These are phyloP conservation scores for Wickerhamomyces sp. DNA, from an alignment of 1,139 yeast species.

Conservation along the genomic window DNA sequence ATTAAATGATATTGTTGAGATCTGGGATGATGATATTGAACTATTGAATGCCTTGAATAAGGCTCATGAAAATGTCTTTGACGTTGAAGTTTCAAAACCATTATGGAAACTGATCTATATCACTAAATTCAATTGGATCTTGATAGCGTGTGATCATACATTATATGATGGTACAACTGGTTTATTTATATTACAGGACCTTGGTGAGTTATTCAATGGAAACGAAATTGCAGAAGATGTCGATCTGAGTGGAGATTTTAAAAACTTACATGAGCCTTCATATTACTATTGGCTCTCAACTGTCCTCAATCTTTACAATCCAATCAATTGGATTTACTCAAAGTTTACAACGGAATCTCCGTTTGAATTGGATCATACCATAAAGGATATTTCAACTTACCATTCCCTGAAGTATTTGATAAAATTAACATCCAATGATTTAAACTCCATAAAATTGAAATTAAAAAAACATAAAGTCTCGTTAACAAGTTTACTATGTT, in stretches of 20 bases:
- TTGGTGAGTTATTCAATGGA: constrained; percentile 4
- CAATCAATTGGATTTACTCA: background rate
- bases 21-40: constrained; percentile 5
- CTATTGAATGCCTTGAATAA: constrained; percentile 3
- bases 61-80: constrained; percentile 7
- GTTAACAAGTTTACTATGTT: constrained; percentile 10
- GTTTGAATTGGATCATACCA: background rate
- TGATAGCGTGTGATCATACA: constrained; percentile 15
- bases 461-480: constrained; percentile 8
- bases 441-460: constrained; percentile 3
- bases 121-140: constrained; percentile 7
- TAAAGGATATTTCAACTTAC: constrained; percentile 3
- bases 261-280: background rate
- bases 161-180: constrained; percentile 16
- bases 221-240: constrained; percentile 2
- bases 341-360: background rate
- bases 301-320: background rate
- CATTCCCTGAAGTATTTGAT: constrained; percentile 5
- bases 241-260: background rate
- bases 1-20: constrained; percentile 11
- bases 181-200: constrained; percentile 13
- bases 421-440: constrained; percentile 3
- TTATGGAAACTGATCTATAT: constrained; percentile 13
- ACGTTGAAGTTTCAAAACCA: constrained; percentile 1
- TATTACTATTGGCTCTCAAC: background rate